Conservation (phyloP, 2,329 filamentous ascomycete species). For the Pyrenophora seminiperda region DNA sequence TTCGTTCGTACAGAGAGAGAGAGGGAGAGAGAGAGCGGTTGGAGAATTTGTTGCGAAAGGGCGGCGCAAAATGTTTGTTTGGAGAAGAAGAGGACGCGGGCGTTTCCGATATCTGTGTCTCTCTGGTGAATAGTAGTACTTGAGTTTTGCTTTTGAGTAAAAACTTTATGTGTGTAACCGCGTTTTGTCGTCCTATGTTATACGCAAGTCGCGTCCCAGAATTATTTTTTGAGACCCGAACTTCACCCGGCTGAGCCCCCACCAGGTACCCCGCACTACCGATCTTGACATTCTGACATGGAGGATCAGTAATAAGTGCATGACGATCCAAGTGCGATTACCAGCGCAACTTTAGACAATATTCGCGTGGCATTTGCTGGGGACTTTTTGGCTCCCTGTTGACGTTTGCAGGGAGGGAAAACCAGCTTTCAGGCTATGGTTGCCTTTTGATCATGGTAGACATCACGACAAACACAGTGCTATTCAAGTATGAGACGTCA, state of each 20-base stretch:
- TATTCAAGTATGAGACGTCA: slow-evolving; percentile 6
- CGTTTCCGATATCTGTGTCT: too few relatives aligned
- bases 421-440: too few relatives aligned
- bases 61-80: not conserved
- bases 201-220: slow-evolving; percentile 12
- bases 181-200: not conserved
- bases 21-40: too few relatives aligned
- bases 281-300: slow-evolving; percentile 1
- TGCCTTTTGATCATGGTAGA: not conserved
- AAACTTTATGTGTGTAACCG: too few relatives aligned
- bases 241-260: slow-evolving; percentile 21
- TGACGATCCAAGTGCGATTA: not conserved
- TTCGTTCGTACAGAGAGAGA: too few relatives aligned
- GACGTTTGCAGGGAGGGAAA: too few relatives aligned
- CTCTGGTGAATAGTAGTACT: too few relatives aligned
- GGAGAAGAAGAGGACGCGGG: not conserved
- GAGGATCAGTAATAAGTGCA: not conserved
- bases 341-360: not conserved
- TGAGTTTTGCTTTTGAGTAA: too few relatives aligned
- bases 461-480: not conserved
- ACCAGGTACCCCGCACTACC: slow-evolving; percentile 27
- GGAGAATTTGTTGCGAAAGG: not conserved
- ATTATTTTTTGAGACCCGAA: slow-evolving; percentile 25
- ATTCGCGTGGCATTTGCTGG: not conserved
- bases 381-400: not conserved